phyloP scores from a whole-genome alignment of 441 rosid genomes.

The Pelargonium australe region DNA sequence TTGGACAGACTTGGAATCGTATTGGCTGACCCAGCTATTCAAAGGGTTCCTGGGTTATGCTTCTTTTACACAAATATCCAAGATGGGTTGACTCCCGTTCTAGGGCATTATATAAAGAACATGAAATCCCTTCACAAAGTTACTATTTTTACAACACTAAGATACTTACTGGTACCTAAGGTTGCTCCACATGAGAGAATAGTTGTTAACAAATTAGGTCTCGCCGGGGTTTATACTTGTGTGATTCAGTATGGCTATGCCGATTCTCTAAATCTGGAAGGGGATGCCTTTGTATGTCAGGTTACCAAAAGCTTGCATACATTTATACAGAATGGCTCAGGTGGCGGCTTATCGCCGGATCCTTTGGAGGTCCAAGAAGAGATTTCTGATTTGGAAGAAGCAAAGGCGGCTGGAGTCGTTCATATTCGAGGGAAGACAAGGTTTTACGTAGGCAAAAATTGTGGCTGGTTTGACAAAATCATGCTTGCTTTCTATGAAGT shows the following conservation, averaged over 20 bases:
- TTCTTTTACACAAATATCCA: conserved; percentile 66
- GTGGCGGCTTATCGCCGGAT: conserved; percentile 14
- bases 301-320: conserved; percentile 35
- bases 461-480: conserved; percentile 42
- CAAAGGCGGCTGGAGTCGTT: conserved; percentile 40
- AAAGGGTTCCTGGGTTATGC: conserved; percentile 56
- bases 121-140: conserved; percentile 57
- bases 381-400: conserved; percentile 34
- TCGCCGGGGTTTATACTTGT: conserved; percentile 44
- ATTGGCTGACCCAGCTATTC: conserved; percentile 40
- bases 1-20: conserved; percentile 34
- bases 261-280: conserved; percentile 46
- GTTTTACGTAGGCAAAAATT: conserved; percentile 35
- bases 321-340: conserved; percentile 22
- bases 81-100: conserved; percentile 53
- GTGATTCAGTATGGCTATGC: conserved; percentile 55
- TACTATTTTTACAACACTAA: conserved; percentile 48
- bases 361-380: conserved; percentile 26
- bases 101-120: conserved; percentile 52
- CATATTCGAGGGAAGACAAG: conserved; percentile 55
- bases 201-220: conserved; percentile 31
- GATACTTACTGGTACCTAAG: conserved; percentile 47
- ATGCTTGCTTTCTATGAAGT: conserved; percentile 57
- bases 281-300: conserved; percentile 43
- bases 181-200: conserved; percentile 46